Conservation (phyloP, 2,329 filamentous ascomycete genomes). For the Sclerotinia sclerotiorum region DNA sequence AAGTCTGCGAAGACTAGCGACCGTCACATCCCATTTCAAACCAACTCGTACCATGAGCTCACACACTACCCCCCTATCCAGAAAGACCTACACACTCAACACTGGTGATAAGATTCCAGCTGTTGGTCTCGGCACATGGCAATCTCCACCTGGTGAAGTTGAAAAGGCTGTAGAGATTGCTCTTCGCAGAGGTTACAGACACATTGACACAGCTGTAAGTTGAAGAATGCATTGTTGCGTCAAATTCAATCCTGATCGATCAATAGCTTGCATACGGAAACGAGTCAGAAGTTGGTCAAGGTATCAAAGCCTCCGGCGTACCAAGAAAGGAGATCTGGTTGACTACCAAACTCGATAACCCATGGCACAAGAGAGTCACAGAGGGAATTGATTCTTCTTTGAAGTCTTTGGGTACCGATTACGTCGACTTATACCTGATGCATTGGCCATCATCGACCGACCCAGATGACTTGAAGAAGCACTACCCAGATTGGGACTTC, state of each 20-base stretch:
- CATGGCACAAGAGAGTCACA: conserved; percentile 68
- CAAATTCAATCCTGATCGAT: conserved; percentile 12
- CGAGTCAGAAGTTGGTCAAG: conserved; percentile 66
- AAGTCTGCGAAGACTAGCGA: conserved; percentile 23
- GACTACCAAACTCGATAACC: conserved; percentile 82
- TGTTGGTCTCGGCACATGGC: conserved; percentile 77
- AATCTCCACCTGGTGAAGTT: conserved; percentile 66
- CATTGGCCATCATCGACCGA: conserved; percentile 69
- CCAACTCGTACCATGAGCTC: conserved; percentile 27
- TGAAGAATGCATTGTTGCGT: conserved; percentile 26
- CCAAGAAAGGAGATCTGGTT: conserved; percentile 67
- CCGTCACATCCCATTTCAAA: conserved; percentile 19
- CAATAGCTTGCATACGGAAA: conserved; percentile 69
- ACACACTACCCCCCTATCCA: conserved; percentile 29
- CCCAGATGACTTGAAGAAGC: conserved; percentile 59
- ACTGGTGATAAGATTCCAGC: conserved; percentile 76
- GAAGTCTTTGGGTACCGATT: conserved; percentile 60
- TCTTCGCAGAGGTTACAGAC: conserved; percentile 67
- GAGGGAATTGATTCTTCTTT: conserved; percentile 62
- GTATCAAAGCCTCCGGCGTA: conserved; percentile 65
- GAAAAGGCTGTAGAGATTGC: conserved; percentile 69
- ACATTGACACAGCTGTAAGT: conserved; percentile 61
- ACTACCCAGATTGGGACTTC: conserved; percentile 77
- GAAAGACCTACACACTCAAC: conserved; percentile 66
- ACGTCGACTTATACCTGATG: conserved; percentile 70